Evolutionary conservation across 352 stramenopile species (phyloP).

Genomic region (Plasmopara muralis): DNA sequence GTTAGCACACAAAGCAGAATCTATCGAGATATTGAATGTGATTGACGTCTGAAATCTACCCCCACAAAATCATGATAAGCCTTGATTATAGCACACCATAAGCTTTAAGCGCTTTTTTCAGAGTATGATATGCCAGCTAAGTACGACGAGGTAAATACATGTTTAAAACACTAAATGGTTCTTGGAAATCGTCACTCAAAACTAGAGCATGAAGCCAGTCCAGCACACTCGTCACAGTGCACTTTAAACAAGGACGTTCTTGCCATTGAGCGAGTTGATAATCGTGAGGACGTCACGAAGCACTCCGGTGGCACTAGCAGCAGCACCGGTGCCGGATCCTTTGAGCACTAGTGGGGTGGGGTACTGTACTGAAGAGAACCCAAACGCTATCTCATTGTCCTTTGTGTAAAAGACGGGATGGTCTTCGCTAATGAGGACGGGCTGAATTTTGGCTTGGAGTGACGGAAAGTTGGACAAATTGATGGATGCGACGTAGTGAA

Average conservation of each 20-base stretch:
- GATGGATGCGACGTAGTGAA: conserved; percentile 68
- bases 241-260: conserved; percentile 30
- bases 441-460: conserved; percentile 44
- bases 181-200: too few species aligned
- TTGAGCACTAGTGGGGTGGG: conserved; percentile 63
- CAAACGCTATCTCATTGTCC: conserved; percentile 70
- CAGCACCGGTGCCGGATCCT: conserved; percentile 51
- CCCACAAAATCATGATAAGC: too few species aligned
- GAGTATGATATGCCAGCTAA: too few species aligned
- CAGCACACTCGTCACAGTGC: conserved; percentile 13
- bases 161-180: too few species aligned
- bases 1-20: too few species aligned
- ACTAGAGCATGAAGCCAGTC: background rate
- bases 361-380: conserved; percentile 69
- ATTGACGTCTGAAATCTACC: too few species aligned
- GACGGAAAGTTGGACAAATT: conserved; percentile 42
- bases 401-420: conserved; percentile 54
- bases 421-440: conserved; percentile 48
- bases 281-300: conserved; percentile 74
- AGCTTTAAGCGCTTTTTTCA: too few species aligned
- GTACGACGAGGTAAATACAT: too few species aligned
- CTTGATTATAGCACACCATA: too few species aligned
- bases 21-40: too few species aligned
- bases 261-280: conserved; percentile 57
- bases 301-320: conserved; percentile 59